A percentile compares a stretch with the other conserved stretches of the same genome.
Evolutionary conservation across 257 asterid genomes (phyloP).

Genomic region (Knoxia roxburghii): DNA sequence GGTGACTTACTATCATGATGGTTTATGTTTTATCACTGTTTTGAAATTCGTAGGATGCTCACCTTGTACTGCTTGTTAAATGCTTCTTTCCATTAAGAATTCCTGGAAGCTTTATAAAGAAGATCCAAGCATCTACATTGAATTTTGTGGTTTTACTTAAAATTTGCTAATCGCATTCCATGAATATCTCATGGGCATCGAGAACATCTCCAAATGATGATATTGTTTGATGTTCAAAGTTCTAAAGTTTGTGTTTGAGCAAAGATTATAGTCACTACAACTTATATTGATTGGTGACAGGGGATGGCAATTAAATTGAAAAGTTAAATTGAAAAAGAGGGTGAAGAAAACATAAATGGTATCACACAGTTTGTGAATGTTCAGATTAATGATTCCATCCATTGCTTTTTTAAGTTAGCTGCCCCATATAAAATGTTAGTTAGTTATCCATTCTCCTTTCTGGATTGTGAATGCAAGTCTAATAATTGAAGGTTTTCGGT

Average conservation of each 20-base stretch:
- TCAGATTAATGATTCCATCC: neutral
- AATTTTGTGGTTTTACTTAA: neutral
- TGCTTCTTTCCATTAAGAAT: neutral
- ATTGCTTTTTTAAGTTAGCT: neutral
- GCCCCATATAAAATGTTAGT: neutral
- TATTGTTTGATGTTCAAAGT: neutral
- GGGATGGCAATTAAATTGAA: neutral
- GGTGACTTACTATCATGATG: too few species aligned
- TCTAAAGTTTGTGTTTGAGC: neutral
- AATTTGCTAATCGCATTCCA: neutral
- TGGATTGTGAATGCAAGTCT: neutral
- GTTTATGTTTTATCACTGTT: too few species aligned
- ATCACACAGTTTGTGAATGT: neutral
- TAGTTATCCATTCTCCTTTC: neutral
- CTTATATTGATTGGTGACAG: neutral
- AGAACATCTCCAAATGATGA: neutral
- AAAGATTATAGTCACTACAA: neutral
- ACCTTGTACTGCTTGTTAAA: too few species aligned
- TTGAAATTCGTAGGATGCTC: too few species aligned
- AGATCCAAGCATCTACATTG: neutral
- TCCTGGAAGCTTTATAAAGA: neutral
- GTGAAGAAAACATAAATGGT: neutral
- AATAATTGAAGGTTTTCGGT: neutral
- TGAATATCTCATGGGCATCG: neutral
- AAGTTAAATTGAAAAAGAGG: neutral